Evolutionary conservation across 495 filamentous ascomycete species (phyloP), one percentile per base, ranked within the genome.

Genomic region (Aspergillus homomorphus): DNA sequence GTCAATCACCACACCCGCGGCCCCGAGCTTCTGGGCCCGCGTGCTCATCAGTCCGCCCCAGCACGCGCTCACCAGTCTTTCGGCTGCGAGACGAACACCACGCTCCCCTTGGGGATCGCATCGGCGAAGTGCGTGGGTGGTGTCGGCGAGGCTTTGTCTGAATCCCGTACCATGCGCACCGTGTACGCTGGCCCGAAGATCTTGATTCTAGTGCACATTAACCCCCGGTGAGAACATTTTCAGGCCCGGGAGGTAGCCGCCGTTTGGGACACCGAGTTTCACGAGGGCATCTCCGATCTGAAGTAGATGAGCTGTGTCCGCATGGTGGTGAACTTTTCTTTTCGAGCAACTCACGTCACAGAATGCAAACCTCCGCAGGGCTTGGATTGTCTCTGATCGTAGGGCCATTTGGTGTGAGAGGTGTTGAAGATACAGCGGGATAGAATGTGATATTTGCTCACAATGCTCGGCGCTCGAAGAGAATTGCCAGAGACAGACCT

Each of bases 11-110:
- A 77, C 75, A 14, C 75, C 75, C 5, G 63, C 69, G 5, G 70
- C 73, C 18, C 63, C 66, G 10, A 62, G 62, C 48, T 69, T 69
- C 53, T 77, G 63, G 19, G 84, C 84, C 15, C 82, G 72, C 0
- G 73, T 76, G 21, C 77, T 79, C 83, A 87, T 86, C 10, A 87
- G 69, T 1, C 84, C 82, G 21, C 84, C 84, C 60, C 81, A 87
- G 61, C 80, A 76, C 12, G 83, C 83, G 51, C 83, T 86, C 42
- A 79, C 72, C 23, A 73, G 16, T 68, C 70, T 14, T 77, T 69
- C 1, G 81, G 81, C 50, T 77, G 77, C 4, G 83, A 84, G 19
- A 86, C 77, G 60, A 86, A 84, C 14, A 86, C 62, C 0, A 86
- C 75, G 14, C 77, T 73, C 20, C 74, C 78, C 3, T 70, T 49